Evolutionary conservation across 1,139 yeast species (phyloP).

Genomic region (Geotrichum fermentans): DNA sequence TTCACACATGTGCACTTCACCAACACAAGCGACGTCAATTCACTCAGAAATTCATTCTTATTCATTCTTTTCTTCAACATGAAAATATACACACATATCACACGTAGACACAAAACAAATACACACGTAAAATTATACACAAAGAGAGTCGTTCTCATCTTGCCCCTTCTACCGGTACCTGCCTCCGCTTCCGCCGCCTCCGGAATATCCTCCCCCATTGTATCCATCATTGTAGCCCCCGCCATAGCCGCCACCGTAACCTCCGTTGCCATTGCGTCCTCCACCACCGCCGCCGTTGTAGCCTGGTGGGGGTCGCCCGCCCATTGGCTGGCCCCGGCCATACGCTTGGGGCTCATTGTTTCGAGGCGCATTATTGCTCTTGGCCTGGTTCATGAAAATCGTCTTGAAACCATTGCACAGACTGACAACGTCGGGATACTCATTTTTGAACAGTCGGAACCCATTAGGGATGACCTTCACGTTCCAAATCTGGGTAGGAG

Average conservation of each 20-base stretch:
- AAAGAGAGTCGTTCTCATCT: no score
- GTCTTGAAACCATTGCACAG: constrained; percentile 92
- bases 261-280: not conserved
- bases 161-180: constrained; percentile 15
- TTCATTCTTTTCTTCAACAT: constrained; percentile 97
- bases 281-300: constrained; percentile 4
- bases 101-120: no score
- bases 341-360: no score
- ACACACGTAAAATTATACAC: no score
- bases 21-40: no score
- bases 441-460: constrained; percentile 68
- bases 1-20: no score
- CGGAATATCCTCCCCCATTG: constrained; percentile 12
- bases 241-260: not conserved
- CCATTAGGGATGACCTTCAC: constrained; percentile 87
- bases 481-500: constrained; percentile 80
- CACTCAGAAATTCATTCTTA: no score
- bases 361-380: constrained; percentile 1
- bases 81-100: constrained; percentile 96
- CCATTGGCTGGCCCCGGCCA: not conserved
- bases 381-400: constrained; percentile 28
- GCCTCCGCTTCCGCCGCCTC: constrained; percentile 1
- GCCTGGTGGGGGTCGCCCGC: constrained; percentile 10
- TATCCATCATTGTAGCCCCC: constrained; percentile 1
- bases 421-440: constrained; percentile 80